A percentile compares a stretch with the other conserved stretches of the same genome.
phyloP scores from a whole-genome alignment of 2,329 filamentous ascomycete species.

The Zymoseptoria tritici region DNA sequence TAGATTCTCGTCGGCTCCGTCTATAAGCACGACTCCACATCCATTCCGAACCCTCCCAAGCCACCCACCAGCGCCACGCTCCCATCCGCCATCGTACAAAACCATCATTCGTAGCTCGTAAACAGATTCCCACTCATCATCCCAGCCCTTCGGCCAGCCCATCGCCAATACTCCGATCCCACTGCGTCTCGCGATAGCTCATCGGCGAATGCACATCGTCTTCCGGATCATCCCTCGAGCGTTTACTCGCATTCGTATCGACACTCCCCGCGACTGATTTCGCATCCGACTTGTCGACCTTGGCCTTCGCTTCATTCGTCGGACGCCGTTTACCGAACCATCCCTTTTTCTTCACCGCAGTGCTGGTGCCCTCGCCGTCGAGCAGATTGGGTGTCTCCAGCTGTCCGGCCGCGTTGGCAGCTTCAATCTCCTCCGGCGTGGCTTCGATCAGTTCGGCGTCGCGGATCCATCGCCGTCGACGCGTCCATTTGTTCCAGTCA shows the following conservation, averaged over 20 bases:
- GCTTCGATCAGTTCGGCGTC: slow-evolving; percentile 91
- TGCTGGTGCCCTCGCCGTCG: slow-evolving; percentile 15
- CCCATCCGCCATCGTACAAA: not conserved
- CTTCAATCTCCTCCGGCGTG: slow-evolving; percentile 13
- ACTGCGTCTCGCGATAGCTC: slow-evolving; percentile 43
- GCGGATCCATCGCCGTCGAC: slow-evolving; percentile 89
- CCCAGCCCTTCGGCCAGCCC: slow-evolving; percentile 79
- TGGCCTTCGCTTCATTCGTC: slow-evolving; percentile 11
- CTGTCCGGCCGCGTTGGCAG: not conserved
- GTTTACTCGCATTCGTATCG: slow-evolving; percentile 21
- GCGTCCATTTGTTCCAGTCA: slow-evolving; percentile 90
- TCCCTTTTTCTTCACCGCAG: slow-evolving; percentile 19
- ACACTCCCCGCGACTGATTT: slow-evolving; percentile 17
- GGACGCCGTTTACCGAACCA: slow-evolving; percentile 21
- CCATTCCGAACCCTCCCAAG: no score
- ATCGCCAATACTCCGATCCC: slow-evolving; percentile 72
- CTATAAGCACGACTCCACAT: no score
- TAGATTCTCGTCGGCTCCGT: no score
- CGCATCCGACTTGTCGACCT: slow-evolving; percentile 19
- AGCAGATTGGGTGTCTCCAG: slow-evolving; percentile 5
- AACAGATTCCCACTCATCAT: slow-evolving; percentile 32
- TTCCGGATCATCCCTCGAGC: slow-evolving; percentile 29
- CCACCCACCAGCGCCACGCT: slow-evolving; percentile 5
- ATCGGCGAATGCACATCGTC: slow-evolving; percentile 45
- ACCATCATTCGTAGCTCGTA: not conserved